Conservation (phyloP, 176 grass and related monocot species). For the Eragrostis nindensis region DNA sequence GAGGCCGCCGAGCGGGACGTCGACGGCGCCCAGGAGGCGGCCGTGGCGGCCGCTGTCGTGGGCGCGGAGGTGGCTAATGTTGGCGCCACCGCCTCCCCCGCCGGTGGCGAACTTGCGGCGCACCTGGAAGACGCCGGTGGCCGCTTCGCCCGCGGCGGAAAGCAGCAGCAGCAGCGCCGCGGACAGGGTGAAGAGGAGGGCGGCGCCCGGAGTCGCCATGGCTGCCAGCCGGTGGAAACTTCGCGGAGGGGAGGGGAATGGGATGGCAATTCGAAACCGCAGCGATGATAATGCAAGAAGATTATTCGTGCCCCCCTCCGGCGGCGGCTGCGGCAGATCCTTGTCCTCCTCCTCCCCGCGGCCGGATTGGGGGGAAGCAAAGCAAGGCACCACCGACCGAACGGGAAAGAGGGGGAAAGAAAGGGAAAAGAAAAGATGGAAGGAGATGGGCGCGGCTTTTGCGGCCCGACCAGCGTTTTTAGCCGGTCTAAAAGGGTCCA, state of each 20-base stretch:
- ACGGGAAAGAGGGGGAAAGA: not conserved
- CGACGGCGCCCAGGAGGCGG: conserved; percentile 54
- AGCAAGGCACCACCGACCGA: not conserved
- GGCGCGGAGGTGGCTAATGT: conserved; percentile 42
- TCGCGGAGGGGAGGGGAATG: too few species aligned
- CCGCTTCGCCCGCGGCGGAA: not conserved
- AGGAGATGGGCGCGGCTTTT: not conserved
- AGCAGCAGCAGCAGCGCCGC: conserved; percentile 2
- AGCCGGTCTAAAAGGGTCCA: not conserved
- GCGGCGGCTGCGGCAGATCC: not conserved
- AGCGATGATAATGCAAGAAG: not conserved
- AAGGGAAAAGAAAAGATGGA: not conserved
- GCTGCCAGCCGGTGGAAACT: not conserved
- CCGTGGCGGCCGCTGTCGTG: conserved; percentile 60
- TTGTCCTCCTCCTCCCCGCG: not conserved
- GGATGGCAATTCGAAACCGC: not conserved
- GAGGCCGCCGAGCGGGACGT: conserved; percentile 65
- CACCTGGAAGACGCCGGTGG: conserved; percentile 49
- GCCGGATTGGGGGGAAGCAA: not conserved
- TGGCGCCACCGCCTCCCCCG: not conserved
- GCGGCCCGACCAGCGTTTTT: not conserved
- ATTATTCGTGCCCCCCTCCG: not conserved
- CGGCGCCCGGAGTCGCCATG: conserved; percentile 31
- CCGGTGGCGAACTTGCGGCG: conserved; percentile 40
- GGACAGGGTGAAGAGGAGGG: conserved; percentile 35